These are phyloP conservation scores for Eucalyptus microcorys DNA, from an alignment of 345 rosid genomes.

Conservation along the genomic window DNA sequence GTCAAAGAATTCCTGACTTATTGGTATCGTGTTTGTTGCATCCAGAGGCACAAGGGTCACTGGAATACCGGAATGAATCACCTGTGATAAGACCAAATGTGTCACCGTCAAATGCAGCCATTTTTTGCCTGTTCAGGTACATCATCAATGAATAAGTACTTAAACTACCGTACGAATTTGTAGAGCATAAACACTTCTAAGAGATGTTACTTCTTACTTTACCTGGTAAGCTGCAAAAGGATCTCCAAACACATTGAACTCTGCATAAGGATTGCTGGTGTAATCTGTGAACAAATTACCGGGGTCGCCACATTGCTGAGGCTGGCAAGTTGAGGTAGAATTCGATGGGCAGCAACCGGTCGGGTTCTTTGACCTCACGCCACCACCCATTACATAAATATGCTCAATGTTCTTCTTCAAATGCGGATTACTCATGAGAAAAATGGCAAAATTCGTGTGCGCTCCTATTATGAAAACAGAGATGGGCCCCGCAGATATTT, in stretches of 20 bases:
- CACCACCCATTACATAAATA: constrained; percentile 84
- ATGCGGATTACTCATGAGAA: constrained; percentile 70
- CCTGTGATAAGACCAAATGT: constrained; percentile 16
- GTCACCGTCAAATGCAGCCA: background rate
- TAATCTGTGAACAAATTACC: constrained; percentile 71
- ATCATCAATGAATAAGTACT: background rate
- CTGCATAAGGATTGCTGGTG: constrained; percentile 74
- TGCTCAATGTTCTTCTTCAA: constrained; percentile 67
- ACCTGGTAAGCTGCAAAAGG: constrained; percentile 95
- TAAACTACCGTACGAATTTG: background rate
- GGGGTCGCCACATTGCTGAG: constrained; percentile 46
- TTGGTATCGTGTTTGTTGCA: constrained; percentile 85
- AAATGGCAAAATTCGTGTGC: constrained; percentile 68
- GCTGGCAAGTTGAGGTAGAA: constrained; percentile 32
- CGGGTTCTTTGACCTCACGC: constrained; percentile 51
- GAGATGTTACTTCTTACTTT: background rate
- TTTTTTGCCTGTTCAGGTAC: background rate
- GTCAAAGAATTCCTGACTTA: constrained; percentile 38
- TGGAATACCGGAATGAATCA: constrained; percentile 81
- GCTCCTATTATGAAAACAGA: constrained; percentile 45
- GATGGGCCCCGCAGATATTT: constrained; percentile 58
- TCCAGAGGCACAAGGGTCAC: constrained; percentile 76
- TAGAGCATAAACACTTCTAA: background rate
- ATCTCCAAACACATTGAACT: constrained; percentile 76
- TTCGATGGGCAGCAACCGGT: constrained; percentile 56